These are phyloP conservation scores for Paraphaeosphaeria sporulosa DNA, from an alignment of 2,329 filamentous ascomycete genomes.

Conservation along the genomic window DNA sequence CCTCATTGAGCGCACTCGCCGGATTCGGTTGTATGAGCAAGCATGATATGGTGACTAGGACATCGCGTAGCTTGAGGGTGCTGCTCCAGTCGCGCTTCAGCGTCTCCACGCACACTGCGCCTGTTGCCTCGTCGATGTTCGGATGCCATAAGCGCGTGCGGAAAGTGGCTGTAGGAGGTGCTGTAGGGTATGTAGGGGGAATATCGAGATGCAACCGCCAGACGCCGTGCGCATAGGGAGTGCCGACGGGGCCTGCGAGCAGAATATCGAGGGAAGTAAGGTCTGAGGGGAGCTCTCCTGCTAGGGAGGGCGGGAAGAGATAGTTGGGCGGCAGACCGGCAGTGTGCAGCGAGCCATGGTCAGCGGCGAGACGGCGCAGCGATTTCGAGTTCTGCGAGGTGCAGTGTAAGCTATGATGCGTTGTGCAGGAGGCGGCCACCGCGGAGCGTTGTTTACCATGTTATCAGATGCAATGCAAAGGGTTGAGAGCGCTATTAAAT, in stretches of 20 bases:
- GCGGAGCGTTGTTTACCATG: constrained; percentile 14
- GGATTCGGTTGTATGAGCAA: constrained; percentile 70
- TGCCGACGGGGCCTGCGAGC: constrained; percentile 66
- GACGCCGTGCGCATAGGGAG: constrained; percentile 65
- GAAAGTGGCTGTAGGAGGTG: constrained; percentile 65
- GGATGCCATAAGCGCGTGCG: constrained; percentile 70
- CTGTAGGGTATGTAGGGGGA: constrained; percentile 62
- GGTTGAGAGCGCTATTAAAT: neutral
- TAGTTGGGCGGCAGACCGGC: constrained; percentile 67
- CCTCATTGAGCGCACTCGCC: constrained; percentile 68
- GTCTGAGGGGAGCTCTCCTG: constrained; percentile 55
- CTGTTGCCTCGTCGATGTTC: constrained; percentile 69
- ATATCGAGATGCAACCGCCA: constrained; percentile 68
- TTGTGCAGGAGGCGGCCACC: neutral
- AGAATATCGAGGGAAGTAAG: constrained; percentile 65
- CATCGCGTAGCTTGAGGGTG: constrained; percentile 65
- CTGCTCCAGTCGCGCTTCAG: constrained; percentile 69
- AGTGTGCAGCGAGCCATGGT: constrained; percentile 65
- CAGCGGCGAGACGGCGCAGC: constrained; percentile 65
- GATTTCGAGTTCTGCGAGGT: constrained; percentile 55
- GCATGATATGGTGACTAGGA: constrained; percentile 66
- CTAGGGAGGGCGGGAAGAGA: constrained; percentile 57
- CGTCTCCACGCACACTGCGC: constrained; percentile 70
- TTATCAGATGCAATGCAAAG: neutral
- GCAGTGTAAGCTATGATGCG: neutral